Base-by-base conservation (phyloP, 768 basidiomycete genomes). In the Gloeopeniophorella convolvens region DNA sequence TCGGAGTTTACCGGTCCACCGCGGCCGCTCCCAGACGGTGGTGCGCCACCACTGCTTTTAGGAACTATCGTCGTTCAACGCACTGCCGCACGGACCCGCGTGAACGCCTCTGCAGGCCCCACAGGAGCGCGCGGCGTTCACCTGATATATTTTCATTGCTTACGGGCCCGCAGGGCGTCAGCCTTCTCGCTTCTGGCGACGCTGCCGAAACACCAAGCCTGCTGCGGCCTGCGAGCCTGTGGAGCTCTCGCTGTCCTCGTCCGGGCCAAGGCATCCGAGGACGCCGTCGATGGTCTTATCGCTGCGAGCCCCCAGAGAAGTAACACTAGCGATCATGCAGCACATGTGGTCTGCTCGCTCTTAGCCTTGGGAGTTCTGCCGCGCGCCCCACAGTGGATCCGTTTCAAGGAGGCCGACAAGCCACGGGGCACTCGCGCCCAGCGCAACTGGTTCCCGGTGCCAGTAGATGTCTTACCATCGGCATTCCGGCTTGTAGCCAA, bases 11-110 rank as follows among this genome's bases (percentile, higher is more conserved):
- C n/a, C n/a, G n/a, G n/a, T n/a, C n/a, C n/a, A n/a, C n/a, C n/a
- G n/a, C n/a, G n/a, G n/a, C n/a, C n/a, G n/a, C n/a, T n/a, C n/a
- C n/a, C n/a, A n/a, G n/a, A n/a, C n/a, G n/a, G n/a, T n/a, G n/a
- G n/a, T n/a, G n/a, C n/a, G n/a, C n/a, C n/a, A n/a, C n/a, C 49
- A 28, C 51, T 42, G 5, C 16, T 31, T 53, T 37, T 54, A 36
- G 52, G 35, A 48, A 48, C 35, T 48, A 23, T 39, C 35, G 30
- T 54, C 28, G 34, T 48, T 43, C 15, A 36, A 47, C 13, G 5
- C 45, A 27, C 18, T 9, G 15, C 10, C 40, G 32, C 41, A 47
- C 45, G 24, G 39, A 32, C 24, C 41, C 45, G 26, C 24, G n/a
- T n/a, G n/a, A 39, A 39, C 24, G 37, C 35, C 45, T 31, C 31